These are phyloP conservation scores for Cyclotella sp. DNA, from an alignment of 108 stramenopile species.

Conservation along the genomic window DNA sequence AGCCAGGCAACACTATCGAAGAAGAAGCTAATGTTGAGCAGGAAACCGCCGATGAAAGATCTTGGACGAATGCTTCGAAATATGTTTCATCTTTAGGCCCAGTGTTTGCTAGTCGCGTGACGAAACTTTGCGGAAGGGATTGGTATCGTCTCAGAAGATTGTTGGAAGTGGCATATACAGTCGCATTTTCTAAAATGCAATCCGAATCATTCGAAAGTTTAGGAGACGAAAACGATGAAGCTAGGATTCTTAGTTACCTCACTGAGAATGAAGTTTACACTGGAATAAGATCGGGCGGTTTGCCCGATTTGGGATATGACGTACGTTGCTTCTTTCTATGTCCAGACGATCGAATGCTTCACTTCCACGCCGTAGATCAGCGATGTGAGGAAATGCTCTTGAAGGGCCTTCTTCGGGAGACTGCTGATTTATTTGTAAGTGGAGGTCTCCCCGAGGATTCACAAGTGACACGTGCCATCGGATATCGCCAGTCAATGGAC, in stretches of 20 bases:
- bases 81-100: slow-evolving; percentile 63
- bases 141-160: slow-evolving; percentile 94
- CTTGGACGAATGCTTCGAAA: slow-evolving; percentile 79
- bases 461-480: slow-evolving; percentile 84
- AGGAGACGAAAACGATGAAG: slow-evolving; percentile 24
- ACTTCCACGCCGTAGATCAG: slow-evolving; percentile 84
- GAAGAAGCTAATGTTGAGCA: slow-evolving; percentile 21
- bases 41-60: slow-evolving; percentile 53
- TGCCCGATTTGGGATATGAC: slow-evolving; percentile 77
- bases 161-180: slow-evolving; percentile 85
- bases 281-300: slow-evolving; percentile 71
- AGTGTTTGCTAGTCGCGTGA: slow-evolving; percentile 62
- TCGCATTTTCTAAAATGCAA: slow-evolving; percentile 35
- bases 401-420: slow-evolving; percentile 86
- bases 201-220: slow-evolving; percentile 19
- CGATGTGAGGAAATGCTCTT: slow-evolving; percentile 93
- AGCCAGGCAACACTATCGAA: slow-evolving; percentile 1
- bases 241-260: slow-evolving; percentile 31
- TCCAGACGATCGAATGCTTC: slow-evolving; percentile 86
- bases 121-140: slow-evolving; percentile 77
- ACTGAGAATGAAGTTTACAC: slow-evolving; percentile 67
- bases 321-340: slow-evolving; percentile 96
- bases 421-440: slow-evolving; percentile 62
- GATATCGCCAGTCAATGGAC: slow-evolving; percentile 94
- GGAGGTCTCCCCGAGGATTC: slow-evolving; percentile 83